Conservation (phyloP, 2,329 filamentous ascomycete species). For the Curvularia hawaiiensis region DNA sequence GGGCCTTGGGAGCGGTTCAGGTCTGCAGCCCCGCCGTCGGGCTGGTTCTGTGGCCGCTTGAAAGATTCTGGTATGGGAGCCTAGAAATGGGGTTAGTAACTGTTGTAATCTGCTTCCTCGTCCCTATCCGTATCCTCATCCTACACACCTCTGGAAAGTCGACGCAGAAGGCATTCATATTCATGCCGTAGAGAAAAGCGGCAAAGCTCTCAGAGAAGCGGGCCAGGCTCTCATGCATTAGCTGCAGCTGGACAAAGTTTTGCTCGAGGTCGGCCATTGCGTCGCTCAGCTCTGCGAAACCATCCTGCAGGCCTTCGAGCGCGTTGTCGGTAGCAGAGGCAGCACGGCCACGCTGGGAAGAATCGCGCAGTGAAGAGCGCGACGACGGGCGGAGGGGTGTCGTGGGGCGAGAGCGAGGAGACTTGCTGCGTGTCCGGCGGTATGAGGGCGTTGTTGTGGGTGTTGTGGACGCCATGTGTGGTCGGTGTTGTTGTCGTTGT, state of each 20-base stretch:
- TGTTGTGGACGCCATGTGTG: conserved; percentile 31
- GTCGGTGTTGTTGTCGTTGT: not conserved
- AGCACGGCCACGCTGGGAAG: conserved; percentile 42
- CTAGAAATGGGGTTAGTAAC: conserved; percentile 50
- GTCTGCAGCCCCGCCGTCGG: conserved; percentile 27
- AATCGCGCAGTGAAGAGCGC: conserved; percentile 79
- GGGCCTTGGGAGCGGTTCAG: conserved; percentile 31
- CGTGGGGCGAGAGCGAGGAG: conserved; percentile 72
- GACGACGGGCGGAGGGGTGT: conserved; percentile 91
- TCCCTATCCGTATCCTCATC: not conserved
- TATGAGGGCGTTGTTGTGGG: conserved; percentile 31
- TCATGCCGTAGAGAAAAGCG: conserved; percentile 91
- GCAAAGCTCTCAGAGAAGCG: conserved; percentile 97
- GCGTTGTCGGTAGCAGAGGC: conserved; percentile 65
- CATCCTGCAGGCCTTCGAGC: conserved; percentile 82
- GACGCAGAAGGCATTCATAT: conserved; percentile 99
- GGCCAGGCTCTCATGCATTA: conserved; percentile 93
- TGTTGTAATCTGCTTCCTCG: not conserved
- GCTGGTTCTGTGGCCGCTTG: conserved; percentile 48
- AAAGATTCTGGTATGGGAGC: conserved; percentile 86
- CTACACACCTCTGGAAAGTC: conserved; percentile 85
- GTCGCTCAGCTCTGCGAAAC: conserved; percentile 91
- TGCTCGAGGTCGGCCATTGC: conserved; percentile 94
- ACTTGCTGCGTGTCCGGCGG: conserved; percentile 63
- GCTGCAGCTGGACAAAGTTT: conserved; percentile 95